A percentile compares a stretch with the other conserved stretches of the same genome.
Conservation (phyloP, 495 filamentous ascomycete genomes). For the Penicillium verhagenii region DNA sequence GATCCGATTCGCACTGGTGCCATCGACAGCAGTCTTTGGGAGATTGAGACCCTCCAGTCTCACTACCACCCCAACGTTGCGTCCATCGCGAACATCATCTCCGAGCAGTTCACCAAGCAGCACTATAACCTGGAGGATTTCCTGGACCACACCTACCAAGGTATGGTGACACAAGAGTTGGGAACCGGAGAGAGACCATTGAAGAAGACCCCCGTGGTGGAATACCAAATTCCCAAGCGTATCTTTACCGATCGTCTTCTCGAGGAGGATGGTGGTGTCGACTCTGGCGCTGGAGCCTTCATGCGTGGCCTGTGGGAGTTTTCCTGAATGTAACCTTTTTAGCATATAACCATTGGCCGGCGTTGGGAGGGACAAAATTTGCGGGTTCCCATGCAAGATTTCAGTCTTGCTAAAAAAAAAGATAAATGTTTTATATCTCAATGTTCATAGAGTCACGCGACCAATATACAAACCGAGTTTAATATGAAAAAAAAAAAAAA, state of each 20-base stretch:
- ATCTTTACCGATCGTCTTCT: slow-evolving; percentile 62
- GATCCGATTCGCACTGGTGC: slow-evolving; percentile 85
- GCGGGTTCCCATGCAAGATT: not conserved
- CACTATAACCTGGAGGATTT: slow-evolving; percentile 93
- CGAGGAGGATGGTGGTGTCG: slow-evolving; percentile 44
- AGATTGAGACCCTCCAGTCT: slow-evolving; percentile 80
- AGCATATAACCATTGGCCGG: slow-evolving; percentile 8
- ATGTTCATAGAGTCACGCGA: not conserved
- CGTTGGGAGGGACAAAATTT: slow-evolving; percentile 4
- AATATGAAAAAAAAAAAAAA: not conserved
- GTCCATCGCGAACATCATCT: slow-evolving; percentile 87
- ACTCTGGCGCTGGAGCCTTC: slow-evolving; percentile 39
- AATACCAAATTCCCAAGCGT: slow-evolving; percentile 89
- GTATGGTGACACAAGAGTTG: slow-evolving; percentile 81
- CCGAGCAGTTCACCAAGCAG: slow-evolving; percentile 97
- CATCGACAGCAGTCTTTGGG: slow-evolving; percentile 93
- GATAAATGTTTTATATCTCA: not conserved
- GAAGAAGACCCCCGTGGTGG: slow-evolving; percentile 83
- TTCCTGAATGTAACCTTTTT: slow-evolving; percentile 9
- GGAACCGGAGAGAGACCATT: slow-evolving; percentile 62
- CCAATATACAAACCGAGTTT: not conserved
- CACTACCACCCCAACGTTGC: slow-evolving; percentile 99
- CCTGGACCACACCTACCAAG: slow-evolving; percentile 88
- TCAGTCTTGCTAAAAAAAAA: not conserved
- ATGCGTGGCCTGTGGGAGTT: slow-evolving; percentile 44